Evolutionary conservation across 495 filamentous ascomycete genomes (phyloP), one percentile per base, ranked within the genome.

Genomic region (Tuber aestivum): DNA sequence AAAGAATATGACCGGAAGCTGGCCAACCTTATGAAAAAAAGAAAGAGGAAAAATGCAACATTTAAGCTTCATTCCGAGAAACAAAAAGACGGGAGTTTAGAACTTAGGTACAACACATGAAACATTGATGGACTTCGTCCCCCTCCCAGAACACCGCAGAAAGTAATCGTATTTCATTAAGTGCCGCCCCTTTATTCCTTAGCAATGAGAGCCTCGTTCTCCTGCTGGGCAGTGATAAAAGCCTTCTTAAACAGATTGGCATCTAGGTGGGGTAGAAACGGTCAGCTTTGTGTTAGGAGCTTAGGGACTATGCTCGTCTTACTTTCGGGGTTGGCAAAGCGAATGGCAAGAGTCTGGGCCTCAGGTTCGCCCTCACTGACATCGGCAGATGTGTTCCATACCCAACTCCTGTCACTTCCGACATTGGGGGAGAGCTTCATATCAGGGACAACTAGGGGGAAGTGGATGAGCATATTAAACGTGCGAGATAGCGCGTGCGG

Each of bases 371-470:
- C 96, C 87, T 99, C 96, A 82, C 93, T 97, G 77, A 98, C 95
- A 88, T 99, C 96, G 71, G 95, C 96, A 76, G 93, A 91, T 75
- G 94, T 95, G 84, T 96, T 98, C 96, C 96, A 99, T 77, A 99
- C 95, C 96, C 96, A 99, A 87, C 92, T 94, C 84, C 96, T 92
- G 87, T 99, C 96, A 82, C 92, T 94, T 78, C 96, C 97, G 78
- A 98, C 94, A 85, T 98, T 98, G 83, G 95, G 93, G 76, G 92
- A 94, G 78, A 99, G 91, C 87, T 94, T 97, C 96, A 99, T 99
- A 83, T 97, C 95, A 41, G 96, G 95, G 73, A 97, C 94, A 82
- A 99, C 94, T 97, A 78, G 27, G 74, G n/a, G 37, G 41, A 70
- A n/a, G 70, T 74, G 75, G 83, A 72, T 56, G 72, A 78, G 21